These are phyloP conservation scores for Tuber microsphaerosporum DNA, from an alignment of 495 filamentous ascomycete genomes.

Conservation along the genomic window DNA sequence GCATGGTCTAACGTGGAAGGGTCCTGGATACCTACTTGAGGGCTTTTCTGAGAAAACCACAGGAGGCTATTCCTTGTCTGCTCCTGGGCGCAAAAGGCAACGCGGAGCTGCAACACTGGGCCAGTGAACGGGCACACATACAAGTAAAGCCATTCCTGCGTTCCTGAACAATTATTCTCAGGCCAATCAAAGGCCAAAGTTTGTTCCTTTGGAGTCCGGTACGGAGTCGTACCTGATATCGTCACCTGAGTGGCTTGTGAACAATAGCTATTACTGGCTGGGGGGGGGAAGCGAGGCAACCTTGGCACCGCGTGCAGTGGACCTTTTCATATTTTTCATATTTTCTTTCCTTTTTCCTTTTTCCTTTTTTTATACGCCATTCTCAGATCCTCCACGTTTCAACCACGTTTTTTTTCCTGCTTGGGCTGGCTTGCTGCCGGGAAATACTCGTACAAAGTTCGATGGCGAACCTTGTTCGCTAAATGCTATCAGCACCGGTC, in stretches of 20 bases:
- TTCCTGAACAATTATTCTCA: not conserved
- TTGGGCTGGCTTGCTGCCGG: not conserved
- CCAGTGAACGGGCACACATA: not conserved
- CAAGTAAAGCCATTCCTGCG: not conserved
- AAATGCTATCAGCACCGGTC: not conserved
- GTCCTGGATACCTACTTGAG: not conserved
- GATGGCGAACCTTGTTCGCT: not conserved
- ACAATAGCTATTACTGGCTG: not conserved
- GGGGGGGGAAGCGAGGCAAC: not conserved
- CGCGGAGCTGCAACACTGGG: not conserved
- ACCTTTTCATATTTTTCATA: not conserved
- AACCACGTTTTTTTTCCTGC: not conserved
- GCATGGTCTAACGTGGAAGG: not conserved
- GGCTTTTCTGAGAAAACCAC: constrained; percentile 3
- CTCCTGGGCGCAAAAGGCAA: not conserved
- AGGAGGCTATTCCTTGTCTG: not conserved
- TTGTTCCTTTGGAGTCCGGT: not conserved
- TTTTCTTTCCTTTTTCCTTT: not conserved
- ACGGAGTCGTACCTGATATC: not conserved
- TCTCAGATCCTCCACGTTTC: constrained; percentile 5
- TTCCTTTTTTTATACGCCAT: not conserved
- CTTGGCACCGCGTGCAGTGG: not conserved
- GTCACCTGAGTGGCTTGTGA: not conserved
- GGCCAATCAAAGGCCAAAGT: not conserved
- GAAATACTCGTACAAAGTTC: not conserved